Evolutionary conservation across 2,329 filamentous ascomycete genomes (phyloP).

Genomic region (Aspergillus ustus): DNA sequence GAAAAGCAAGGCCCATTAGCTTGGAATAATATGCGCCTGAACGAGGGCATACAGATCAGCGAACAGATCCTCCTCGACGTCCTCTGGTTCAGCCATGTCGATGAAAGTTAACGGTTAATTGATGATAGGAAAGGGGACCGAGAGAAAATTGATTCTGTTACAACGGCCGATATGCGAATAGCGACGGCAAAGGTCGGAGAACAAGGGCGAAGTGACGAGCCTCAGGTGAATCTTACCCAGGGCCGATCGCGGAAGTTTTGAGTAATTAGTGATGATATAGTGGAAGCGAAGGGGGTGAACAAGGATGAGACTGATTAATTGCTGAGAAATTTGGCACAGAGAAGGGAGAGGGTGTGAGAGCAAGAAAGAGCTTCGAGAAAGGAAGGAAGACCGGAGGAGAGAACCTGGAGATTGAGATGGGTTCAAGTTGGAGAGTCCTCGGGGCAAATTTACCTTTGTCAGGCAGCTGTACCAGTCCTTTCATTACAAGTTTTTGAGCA

Average conservation of each 20-base stretch:
- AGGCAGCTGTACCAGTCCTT: neutral
- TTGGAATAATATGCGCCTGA: neutral
- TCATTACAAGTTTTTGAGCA: neutral
- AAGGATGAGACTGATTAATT: conserved; percentile 6
- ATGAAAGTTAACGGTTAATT: conserved; percentile 12
- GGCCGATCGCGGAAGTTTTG: neutral
- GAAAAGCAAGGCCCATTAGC: conserved; percentile 21
- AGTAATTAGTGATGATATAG: conserved; percentile 6
- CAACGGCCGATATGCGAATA: neutral
- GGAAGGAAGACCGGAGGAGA: conserved; percentile 20
- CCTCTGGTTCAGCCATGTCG: conserved; percentile 78
- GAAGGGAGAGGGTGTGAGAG: conserved; percentile 2
- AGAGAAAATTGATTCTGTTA: neutral
- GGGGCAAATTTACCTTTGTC: conserved; percentile 11
- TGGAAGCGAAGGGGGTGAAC: neutral
- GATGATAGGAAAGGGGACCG: conserved; percentile 10
- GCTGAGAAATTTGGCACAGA: neutral
- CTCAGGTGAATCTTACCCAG: neutral
- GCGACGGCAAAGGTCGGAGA: neutral
- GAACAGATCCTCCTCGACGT: conserved; percentile 92
- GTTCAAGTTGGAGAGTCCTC: conserved; percentile 5
- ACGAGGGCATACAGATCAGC: conserved; percentile 78
- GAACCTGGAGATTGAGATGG: conserved; percentile 10
- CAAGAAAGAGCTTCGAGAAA: conserved; percentile 16
- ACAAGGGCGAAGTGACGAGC: neutral